Base-by-base conservation (phyloP, 1,139 yeast genomes). In the Yamadazyma songkhlaensis region DNA sequence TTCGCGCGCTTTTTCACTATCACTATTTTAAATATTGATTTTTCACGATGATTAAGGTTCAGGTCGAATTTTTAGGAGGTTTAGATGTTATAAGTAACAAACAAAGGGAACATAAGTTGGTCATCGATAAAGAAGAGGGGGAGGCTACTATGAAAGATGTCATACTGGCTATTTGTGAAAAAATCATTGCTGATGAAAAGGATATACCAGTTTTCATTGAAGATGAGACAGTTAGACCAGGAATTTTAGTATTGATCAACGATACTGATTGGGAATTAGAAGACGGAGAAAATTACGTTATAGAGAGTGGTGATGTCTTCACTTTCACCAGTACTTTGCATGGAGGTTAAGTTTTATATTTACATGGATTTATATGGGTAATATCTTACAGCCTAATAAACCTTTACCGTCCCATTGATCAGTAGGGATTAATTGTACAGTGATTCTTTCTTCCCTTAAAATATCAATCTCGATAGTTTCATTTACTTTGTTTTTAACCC, bases 221-320 rank as follows among this genome's bases (percentile, higher is more conserved):
- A 50, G 92, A 88, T 50, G 95, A 72, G 6, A 74, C 73, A 2
- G 80, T 85, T 7, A 79, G 97, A 37, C 96, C 97, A 0, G 98
- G 98, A 2, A 88, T 92, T 32, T 67, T 92, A 45, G 96, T 92
- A 7, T 72, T 92, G 39, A 84, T 92, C 46, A 92, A 92, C 54
- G 98, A 92, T 54, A 82, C 96, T 0, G 98, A 92, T 62, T 92
- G 98, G 98, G 98, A 92, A 54, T 64, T 92, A 23, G 95, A 89
- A 56, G 97, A 90, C 9, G 89, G 82, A 61, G 92, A 86, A 51
- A 84, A 78, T 8, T 89, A 89, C 51, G 78, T 73, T 12, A 60
- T 92, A 14, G 86, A 86, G 54, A 65, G 75, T 33, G 84, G 87
- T 11, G 98, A 92, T 60, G 73, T 79, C 22, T 74, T 92, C 31